Conservation (phyloP, 306 rosid species). For the Quercus mongolica region DNA sequence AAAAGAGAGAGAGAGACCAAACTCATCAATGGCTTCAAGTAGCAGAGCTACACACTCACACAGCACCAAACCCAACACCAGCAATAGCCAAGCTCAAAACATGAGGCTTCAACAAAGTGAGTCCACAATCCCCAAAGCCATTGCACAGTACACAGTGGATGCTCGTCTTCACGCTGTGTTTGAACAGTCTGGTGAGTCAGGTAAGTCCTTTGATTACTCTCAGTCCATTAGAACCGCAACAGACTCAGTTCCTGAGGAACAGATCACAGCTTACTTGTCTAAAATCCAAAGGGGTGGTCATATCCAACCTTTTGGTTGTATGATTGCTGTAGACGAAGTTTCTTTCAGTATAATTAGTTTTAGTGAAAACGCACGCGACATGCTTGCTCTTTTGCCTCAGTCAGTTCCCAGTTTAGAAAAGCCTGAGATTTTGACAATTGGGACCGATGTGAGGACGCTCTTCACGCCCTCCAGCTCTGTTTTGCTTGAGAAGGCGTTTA, state of each 20-base stretch:
- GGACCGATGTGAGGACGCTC: slow-evolving; percentile 63
- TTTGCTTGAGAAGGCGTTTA: slow-evolving; percentile 72
- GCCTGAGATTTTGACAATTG: slow-evolving; percentile 35
- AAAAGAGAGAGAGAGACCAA: neutral
- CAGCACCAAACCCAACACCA: neutral
- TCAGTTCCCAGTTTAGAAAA: slow-evolving; percentile 65
- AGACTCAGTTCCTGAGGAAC: slow-evolving; percentile 58
- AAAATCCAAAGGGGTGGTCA: slow-evolving; percentile 86
- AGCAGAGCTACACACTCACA: slow-evolving; percentile 23
- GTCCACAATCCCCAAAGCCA: slow-evolving; percentile 57
- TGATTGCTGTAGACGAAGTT: slow-evolving; percentile 64
- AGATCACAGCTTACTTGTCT: slow-evolving; percentile 71
- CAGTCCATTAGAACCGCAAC: slow-evolving; percentile 36
- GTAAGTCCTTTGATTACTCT: slow-evolving; percentile 67
- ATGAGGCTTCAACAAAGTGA: slow-evolving; percentile 31
- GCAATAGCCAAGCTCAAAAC: slow-evolving; percentile 23
- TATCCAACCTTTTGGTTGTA: slow-evolving; percentile 86
- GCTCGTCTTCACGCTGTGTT: slow-evolving; percentile 91
- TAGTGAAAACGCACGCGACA: slow-evolving; percentile 78
- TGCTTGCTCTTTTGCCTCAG: slow-evolving; percentile 73
- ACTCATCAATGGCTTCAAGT: slow-evolving; percentile 40
- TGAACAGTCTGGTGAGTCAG: slow-evolving; percentile 76
- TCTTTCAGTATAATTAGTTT: slow-evolving; percentile 51
- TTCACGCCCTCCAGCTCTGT: slow-evolving; percentile 47
- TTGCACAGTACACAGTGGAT: slow-evolving; percentile 91